Evolutionary conservation across 805 yeast genomes (phyloP), one percentile per base, ranked within the genome.

Genomic region (Nakazawaea sp.): DNA sequence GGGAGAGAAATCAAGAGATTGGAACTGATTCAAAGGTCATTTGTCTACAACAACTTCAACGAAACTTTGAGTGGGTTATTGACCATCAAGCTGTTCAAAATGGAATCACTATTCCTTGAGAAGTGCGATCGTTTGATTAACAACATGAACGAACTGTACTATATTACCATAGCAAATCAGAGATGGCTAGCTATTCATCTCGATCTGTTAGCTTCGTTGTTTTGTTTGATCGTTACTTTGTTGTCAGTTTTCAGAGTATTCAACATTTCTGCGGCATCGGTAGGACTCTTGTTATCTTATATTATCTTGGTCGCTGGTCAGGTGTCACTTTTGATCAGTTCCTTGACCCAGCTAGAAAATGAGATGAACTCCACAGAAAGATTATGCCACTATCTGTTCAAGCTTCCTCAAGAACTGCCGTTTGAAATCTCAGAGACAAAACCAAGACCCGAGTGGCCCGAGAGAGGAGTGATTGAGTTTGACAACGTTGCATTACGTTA

Each of bases 361-460:
- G 81, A 80, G 49, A 68, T 84, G 79, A 82, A 81, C 47, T 75
- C 88, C 0, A 85, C 75, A 16, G 92, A 84, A 55, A 68, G 94
- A 56, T 56, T 84, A 27, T 63, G 73, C 38, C 75, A 78, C 48
- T 81, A 82, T 55, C 87, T 84, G 1, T 66, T 60, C 44, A 62
- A 71, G 15, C 58, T 86, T 38, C 77, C 75, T 2, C 78, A 77
- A 48, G 95, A 85, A 55, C 84, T 82, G 1, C 68, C 83, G 0
- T 73, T 70, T 45, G 55, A 61, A 30, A 70, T 75, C 36, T 56
- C 52, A 10, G 47, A 36, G 27, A 34, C 42, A 17, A 48, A 56
- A 7, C 78, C 79, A 2, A 48, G 52, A 5, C 58, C 66, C 5
- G 47, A 53, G 2, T 75, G 81, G 82, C 81, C 81, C 10, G 55